Evolutionary conservation across 176 grass and related monocot species (phyloP), one percentile per base, ranked within the genome.

Genomic region (Lolium perenne): DNA sequence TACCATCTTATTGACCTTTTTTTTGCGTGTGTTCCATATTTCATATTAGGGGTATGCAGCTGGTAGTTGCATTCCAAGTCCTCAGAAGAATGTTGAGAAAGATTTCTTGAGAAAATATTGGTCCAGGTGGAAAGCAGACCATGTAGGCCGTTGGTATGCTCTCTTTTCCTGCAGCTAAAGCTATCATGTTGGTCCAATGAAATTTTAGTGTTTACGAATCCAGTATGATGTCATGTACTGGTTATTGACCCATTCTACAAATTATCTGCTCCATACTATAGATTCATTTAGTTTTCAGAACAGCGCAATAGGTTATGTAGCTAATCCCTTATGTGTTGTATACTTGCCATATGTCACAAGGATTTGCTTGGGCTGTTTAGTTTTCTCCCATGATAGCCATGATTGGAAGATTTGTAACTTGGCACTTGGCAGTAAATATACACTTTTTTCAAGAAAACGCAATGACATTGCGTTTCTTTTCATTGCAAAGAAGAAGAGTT

Each of bases 41-140:
- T 77, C 8, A 58, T 71, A 54, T 89, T 79, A 95, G 93, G 97
- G 97, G 18, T 98, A 98, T 90, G 90, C 93, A 55, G 97, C 97
- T 82, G 97, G 94, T 74, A 92, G 90, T 88, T 93, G 93, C 73
- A 98, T 98, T 88, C 97, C 97, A 73, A 95, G 97, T 79, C 93
- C 94, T 72, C 94, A 98, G 86, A 94, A 98, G 81, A 98, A 98
- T 88, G 96, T 98, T 68, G 96, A 98, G 81, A 95, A 92, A 67
- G 92, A 89, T 29, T 95, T 98, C 86, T 80, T 98, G 82, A 92
- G 80, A 50, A 98, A 94, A 90, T 95, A 98, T 92, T 98, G 97
- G 94, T 83, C 90, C 29, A 94, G 72, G 82, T 95, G 97, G 97
- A 95, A 95, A 81, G 93, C 90, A 58, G 88, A 86, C 41, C 97